A percentile compares a stretch with the other conserved stretches of the same genome.
Evolutionary conservation across 805 yeast genomes (phyloP).

Genomic region (Lachancea thermotolerans): DNA sequence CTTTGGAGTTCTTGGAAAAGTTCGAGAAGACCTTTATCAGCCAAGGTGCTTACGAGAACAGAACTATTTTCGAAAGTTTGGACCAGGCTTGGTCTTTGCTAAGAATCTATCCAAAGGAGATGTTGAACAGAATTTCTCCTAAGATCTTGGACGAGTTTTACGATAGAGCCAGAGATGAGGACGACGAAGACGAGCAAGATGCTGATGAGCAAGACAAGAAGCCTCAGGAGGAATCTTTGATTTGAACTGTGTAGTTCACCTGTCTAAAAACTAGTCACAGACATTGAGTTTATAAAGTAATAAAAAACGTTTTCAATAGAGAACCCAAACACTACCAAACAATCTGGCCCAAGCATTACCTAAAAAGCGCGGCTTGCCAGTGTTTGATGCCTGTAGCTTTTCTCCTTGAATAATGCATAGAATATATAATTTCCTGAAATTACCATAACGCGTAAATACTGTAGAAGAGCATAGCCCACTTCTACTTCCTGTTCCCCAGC

Average conservation of each 20-base stretch:
- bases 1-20: slow-evolving; percentile 95
- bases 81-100: slow-evolving; percentile 97
- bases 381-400: too few species aligned
- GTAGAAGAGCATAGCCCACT: background rate
- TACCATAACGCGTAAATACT: background rate
- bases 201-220: slow-evolving; percentile 31
- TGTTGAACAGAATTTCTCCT: slow-evolving; percentile 97
- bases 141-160: slow-evolving; percentile 93
- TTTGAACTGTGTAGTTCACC: slow-evolving; percentile 9
- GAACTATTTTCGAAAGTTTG: slow-evolving; percentile 89
- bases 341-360: too few species aligned
- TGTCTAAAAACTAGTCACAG: background rate
- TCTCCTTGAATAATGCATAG: background rate
- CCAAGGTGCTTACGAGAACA: slow-evolving; percentile 96
- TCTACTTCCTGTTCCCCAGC: slow-evolving; percentile 3
- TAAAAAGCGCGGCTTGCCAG: too few species aligned
- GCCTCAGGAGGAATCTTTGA: slow-evolving; percentile 20
- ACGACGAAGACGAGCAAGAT: slow-evolving; percentile 41
- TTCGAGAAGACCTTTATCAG: slow-evolving; percentile 92
- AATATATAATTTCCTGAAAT: background rate
- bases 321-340: too few species aligned
- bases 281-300: background rate
- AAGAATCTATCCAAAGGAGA: slow-evolving; percentile 98
- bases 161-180: slow-evolving; percentile 75
- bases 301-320: background rate